Base-by-base conservation (phyloP, 495 filamentous ascomycete genomes). In the Thermothielavioides terrestris region DNA sequence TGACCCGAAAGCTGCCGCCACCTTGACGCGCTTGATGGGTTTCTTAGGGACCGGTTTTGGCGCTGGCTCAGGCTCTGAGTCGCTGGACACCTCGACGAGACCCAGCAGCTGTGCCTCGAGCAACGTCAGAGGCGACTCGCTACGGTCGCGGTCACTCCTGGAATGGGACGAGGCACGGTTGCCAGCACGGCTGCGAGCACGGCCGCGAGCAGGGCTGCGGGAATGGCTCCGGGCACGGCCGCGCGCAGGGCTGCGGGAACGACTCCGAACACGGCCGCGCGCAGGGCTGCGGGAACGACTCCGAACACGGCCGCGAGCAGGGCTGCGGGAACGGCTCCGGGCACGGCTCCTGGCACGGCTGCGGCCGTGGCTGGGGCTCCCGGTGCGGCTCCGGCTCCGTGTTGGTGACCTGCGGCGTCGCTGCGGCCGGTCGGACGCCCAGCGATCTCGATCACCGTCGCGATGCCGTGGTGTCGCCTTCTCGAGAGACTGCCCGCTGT, bases 1-100 rank as follows among this genome's bases (percentile, higher is more conserved):
- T 49, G 49, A 65, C 62, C 45, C 54, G 36, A 59, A 65, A 9
- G 58, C 62, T 0, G 55, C 53, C 11, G 62, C 58, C 22, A 65
- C 62, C 28, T 65, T 58, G 7, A 52, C 44, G 4, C 56, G 38
- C 43, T 49, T 57, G 41, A 56, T 43, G 3, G 56, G 59, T 28
- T 60, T 60, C 52, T 60, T 60, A n/a, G 42, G 12, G 31, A 41
- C 48, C 25, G 34, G 30, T 42, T 42, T 54, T 9, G 31, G 52
- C 20, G 18, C 32, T 22, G 21, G 15, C 34, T 52, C 54, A 7
- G 43, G 20, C 38, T 46, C 43, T 1, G 51, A 26, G 10, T 60
- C 52, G 22, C 28, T 42, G 15, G 52, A 25, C 20, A 56, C 52
- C n/a, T 53, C 50, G 4, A 43, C 32, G 21, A 59, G 17, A 10